A percentile compares a stretch with the other conserved stretches of the same genome.
Evolutionary conservation across 1,139 yeast species (phyloP).

Genomic region (Saccharomycopsis crataegensis): DNA sequence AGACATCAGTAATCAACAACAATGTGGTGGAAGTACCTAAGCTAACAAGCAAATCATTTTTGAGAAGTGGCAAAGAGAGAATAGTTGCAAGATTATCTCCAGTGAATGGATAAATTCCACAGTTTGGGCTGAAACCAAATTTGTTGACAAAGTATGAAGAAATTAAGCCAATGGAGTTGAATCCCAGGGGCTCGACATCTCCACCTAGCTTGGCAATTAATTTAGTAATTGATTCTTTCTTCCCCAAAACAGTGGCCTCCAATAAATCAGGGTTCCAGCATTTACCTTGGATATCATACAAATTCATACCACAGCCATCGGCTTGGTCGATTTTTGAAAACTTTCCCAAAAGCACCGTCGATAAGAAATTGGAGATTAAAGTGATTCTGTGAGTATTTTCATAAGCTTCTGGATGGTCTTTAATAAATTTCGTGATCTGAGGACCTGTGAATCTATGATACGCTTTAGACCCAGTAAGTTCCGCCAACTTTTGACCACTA

Average conservation of each 20-base stretch:
- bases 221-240: constrained; percentile 32
- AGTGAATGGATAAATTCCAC: constrained; percentile 64
- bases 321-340: constrained; percentile 66
- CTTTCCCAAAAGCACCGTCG: constrained; percentile 61
- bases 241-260: constrained; percentile 29
- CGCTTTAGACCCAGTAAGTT: constrained; percentile 76
- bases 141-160: constrained; percentile 52
- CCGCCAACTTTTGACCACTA: constrained; percentile 65
- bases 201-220: constrained; percentile 27
- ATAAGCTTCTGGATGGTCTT: constrained; percentile 47
- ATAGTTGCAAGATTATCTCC: constrained; percentile 92
- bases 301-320: constrained; percentile 89
- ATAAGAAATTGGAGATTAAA: constrained; percentile 71
- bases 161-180: constrained; percentile 36
- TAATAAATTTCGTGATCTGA: constrained; percentile 71
- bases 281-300: constrained; percentile 57
- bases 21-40: constrained; percentile 90
- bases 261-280: constrained; percentile 49
- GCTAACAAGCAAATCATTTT: constrained; percentile 72
- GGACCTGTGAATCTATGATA: constrained; percentile 89
- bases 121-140: constrained; percentile 51
- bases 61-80: constrained; percentile 67
- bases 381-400: constrained; percentile 54
- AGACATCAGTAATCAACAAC: constrained; percentile 68
- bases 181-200: constrained; percentile 34